These are phyloP conservation scores for Schizophyllum amplum DNA, from an alignment of 1,284 basidiomycete species.

Conservation along the genomic window DNA sequence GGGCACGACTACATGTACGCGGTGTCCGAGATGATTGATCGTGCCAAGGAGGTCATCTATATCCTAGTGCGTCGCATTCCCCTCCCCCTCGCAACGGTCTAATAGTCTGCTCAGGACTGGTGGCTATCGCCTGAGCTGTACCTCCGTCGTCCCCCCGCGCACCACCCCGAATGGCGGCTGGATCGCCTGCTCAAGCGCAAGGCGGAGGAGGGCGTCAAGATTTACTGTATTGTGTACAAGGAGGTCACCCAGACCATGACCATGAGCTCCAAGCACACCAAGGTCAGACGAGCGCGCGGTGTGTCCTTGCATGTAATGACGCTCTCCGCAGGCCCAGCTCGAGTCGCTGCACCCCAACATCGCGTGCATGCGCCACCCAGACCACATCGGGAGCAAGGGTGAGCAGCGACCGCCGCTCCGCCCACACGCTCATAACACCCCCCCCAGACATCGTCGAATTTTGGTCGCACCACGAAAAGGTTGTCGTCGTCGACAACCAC, in stretches of 20 bases:
- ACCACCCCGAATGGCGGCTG: slow-evolving; percentile 78
- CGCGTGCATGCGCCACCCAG: too few relatives aligned
- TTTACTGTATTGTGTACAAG: slow-evolving; percentile 88
- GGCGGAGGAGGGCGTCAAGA: slow-evolving; percentile 83
- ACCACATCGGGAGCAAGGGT: slow-evolving; percentile 81
- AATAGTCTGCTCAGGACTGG: too few relatives aligned
- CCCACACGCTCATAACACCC: too few relatives aligned
- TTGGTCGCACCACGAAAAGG: slow-evolving; percentile 84
- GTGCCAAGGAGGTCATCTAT: slow-evolving; percentile 70
- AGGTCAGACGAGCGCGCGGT: too few relatives aligned
- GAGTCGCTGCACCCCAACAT: slow-evolving; percentile 81
- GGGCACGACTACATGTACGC: slow-evolving; percentile 95
- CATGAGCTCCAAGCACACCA: slow-evolving; percentile 81
- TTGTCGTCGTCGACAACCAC: slow-evolving; percentile 83
- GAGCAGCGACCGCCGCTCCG: too few relatives aligned
- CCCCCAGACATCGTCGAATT: slow-evolving; percentile 69
- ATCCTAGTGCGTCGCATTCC: too few relatives aligned
- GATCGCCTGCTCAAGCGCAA: slow-evolving; percentile 81
- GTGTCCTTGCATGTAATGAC: too few relatives aligned
- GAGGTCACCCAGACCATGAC: slow-evolving; percentile 89
- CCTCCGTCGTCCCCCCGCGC: slow-evolving; percentile 81
- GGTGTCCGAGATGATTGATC: slow-evolving; percentile 80
- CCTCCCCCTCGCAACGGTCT: too few relatives aligned
- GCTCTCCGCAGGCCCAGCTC: slow-evolving; percentile 77
- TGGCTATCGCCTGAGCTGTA: slow-evolving; percentile 91